Evolutionary conservation across 2,329 filamentous ascomycete genomes (phyloP).

Genomic region (Exophiala spinifera): DNA sequence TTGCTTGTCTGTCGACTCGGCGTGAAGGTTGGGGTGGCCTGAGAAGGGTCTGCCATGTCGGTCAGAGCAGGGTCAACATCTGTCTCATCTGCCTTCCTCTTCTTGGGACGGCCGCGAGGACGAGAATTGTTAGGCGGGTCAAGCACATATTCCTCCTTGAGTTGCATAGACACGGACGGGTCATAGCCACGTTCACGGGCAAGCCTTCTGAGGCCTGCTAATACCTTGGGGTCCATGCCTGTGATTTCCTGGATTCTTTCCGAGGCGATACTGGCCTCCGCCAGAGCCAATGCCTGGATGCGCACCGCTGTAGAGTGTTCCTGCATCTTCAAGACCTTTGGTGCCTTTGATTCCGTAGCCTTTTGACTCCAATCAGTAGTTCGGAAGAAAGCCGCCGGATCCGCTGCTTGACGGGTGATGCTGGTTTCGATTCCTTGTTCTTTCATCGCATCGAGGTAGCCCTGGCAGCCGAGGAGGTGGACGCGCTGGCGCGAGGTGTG

Average conservation of each 20-base stretch:
- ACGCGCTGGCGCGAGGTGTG: constrained; percentile 31
- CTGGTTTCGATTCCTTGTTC: constrained; percentile 28
- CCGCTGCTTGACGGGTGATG: constrained; percentile 30
- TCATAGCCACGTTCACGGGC: constrained; percentile 31
- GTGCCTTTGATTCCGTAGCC: constrained; percentile 23
- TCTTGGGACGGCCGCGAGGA: constrained; percentile 30
- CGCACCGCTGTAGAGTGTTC: constrained; percentile 28
- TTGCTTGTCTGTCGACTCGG: constrained; percentile 15
- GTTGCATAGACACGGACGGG: constrained; percentile 28
- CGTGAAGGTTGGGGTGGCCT: constrained; percentile 12
- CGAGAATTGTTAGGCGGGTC: constrained; percentile 28
- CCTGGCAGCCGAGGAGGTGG: constrained; percentile 29
- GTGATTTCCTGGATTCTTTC: constrained; percentile 31
- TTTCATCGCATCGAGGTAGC: constrained; percentile 31
- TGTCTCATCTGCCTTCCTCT: constrained; percentile 27
- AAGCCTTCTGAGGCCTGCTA: constrained; percentile 27
- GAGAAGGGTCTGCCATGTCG: constrained; percentile 14
- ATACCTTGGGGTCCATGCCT: constrained; percentile 29
- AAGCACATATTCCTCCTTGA: constrained; percentile 31
- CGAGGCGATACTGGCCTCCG: constrained; percentile 28
- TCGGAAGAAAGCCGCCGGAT: constrained; percentile 29
- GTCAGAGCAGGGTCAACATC: constrained; percentile 34
- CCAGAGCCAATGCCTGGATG: constrained; percentile 29
- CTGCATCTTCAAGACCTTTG: constrained; percentile 29
- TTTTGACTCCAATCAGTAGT: constrained; percentile 22